Evolutionary conservation across 176 grass and related monocot species (phyloP).

Genomic region (Cenchrus americanus): DNA sequence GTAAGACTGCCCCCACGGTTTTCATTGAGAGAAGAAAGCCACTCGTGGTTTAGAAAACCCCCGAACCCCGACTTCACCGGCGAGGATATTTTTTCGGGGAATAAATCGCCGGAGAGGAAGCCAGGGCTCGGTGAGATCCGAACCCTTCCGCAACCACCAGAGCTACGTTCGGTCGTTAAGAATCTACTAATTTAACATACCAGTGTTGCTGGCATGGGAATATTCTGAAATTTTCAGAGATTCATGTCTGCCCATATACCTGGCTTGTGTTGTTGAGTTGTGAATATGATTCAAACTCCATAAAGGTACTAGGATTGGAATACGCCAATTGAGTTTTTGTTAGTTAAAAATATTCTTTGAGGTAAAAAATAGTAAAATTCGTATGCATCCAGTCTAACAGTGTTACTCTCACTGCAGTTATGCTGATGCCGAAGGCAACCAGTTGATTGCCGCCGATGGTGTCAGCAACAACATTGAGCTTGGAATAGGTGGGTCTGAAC

Average conservation of each 20-base stretch:
- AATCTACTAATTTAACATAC: no score
- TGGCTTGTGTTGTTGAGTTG: not conserved
- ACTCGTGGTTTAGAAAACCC: no score
- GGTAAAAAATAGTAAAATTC: not conserved
- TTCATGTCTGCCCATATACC: not conserved
- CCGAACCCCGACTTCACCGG: no score
- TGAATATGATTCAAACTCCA: not conserved
- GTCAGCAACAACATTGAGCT: conserved; percentile 56
- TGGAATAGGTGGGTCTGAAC: conserved; percentile 76
- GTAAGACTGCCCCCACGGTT: no score
- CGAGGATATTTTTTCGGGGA: no score
- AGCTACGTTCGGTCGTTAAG: no score
- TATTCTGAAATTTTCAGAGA: not conserved
- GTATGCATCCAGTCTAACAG: not conserved
- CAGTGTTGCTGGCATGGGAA: no score
- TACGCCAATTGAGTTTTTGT: not conserved
- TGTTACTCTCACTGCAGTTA: conserved; percentile 61
- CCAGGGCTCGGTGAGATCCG: no score
- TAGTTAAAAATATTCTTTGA: not conserved
- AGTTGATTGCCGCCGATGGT: conserved; percentile 61
- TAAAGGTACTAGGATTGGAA: conserved; percentile 12
- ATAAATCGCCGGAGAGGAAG: no score
- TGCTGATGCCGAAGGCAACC: conserved; percentile 71
- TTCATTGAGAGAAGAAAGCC: no score
- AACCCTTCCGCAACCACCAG: no score